These are phyloP conservation scores for Colletotrichum sp. DNA, from an alignment of 2,329 filamentous ascomycete species.

Conservation along the genomic window DNA sequence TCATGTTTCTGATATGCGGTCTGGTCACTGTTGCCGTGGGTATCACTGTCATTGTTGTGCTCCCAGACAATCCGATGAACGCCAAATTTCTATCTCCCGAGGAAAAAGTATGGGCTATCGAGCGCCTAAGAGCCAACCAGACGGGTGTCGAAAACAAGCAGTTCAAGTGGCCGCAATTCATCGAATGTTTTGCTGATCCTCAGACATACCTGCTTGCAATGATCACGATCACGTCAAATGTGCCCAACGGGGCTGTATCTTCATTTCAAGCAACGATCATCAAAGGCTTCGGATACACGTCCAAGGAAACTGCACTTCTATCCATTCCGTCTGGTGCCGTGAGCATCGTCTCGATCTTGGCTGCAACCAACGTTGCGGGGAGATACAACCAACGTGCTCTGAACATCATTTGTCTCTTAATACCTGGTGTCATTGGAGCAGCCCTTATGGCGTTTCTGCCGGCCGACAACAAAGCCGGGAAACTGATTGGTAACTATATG, in stretches of 20 bases:
- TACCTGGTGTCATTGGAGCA: slow-evolving; percentile 46
- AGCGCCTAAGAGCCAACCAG: slow-evolving; percentile 75
- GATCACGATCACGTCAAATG: slow-evolving; percentile 66
- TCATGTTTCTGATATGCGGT: slow-evolving; percentile 67
- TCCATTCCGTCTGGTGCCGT: slow-evolving; percentile 72
- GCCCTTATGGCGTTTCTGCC: slow-evolving; percentile 64
- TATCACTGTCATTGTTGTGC: slow-evolving; percentile 62
- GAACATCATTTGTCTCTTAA: slow-evolving; percentile 34
- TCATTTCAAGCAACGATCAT: slow-evolving; percentile 71
- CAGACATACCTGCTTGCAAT: slow-evolving; percentile 65
- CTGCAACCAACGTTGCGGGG: slow-evolving; percentile 62
- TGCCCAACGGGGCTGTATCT: slow-evolving; percentile 67
- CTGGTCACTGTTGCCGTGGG: slow-evolving; percentile 63
- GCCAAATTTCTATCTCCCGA: slow-evolving; percentile 61
- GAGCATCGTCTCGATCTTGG: slow-evolving; percentile 63
- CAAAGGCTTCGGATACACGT: slow-evolving; percentile 64
- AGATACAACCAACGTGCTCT: slow-evolving; percentile 56
- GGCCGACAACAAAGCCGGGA: slow-evolving; percentile 42
- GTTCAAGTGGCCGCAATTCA: slow-evolving; percentile 71
- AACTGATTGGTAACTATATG: slow-evolving; percentile 69
- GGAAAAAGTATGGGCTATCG: slow-evolving; percentile 72
- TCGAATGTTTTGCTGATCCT: slow-evolving; percentile 51
- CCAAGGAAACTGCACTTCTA: slow-evolving; percentile 61
- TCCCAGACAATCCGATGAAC: slow-evolving; percentile 61
- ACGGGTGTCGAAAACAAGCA: slow-evolving; percentile 77